Evolutionary conservation across 441 rosid genomes (phyloP), one percentile per base, ranked within the genome.

Genomic region (Croton laevigatus): DNA sequence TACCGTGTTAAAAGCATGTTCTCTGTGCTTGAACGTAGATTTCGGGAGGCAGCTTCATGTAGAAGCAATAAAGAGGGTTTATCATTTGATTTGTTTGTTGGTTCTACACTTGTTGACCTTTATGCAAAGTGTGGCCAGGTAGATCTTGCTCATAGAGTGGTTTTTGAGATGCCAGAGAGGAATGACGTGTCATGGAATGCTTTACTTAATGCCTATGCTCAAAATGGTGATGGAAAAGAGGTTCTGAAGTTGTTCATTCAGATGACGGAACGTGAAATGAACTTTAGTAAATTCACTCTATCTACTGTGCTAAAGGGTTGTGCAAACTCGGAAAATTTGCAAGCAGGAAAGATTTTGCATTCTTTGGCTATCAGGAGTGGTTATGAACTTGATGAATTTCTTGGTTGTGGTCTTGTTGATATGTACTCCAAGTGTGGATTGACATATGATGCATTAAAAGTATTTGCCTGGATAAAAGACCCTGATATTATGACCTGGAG

Each of bases 61-160:
- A 62, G 85, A 87, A 72, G 80, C 80, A 53, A 76, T 77, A 59
- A 86, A 3, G 83, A 82, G 22, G 89, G 89, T 70, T 79, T 95
- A 49, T 75, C 85, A 58, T 83, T 80, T 3, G 94, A 87, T 76
- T 82, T 89, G 90, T 91, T 88, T 74, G 98, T 88, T 36, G 92
- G 86, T 76, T 89, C 87, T 71, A 88, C 89, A 57, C 86, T 91
- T 59, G 75, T 94, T 54, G 92, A 87, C 70, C 79, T 84, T 80
- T 94, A 94, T 64, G 96, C 98, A 51, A 94, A 88, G 76, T 85
- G 89, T 75, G 93, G 94, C 48, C 83, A 87, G 49, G 67, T 89
- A 69, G 89, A 81, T 74, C 82, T 87, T 65, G 90, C 98, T 37
- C 75, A 82, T 57, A 81, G 55, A 69, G 79, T 82, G 61, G 91